Evolutionary conservation across 345 rosid species (phyloP).

Genomic region (Gossypium thurberi): DNA sequence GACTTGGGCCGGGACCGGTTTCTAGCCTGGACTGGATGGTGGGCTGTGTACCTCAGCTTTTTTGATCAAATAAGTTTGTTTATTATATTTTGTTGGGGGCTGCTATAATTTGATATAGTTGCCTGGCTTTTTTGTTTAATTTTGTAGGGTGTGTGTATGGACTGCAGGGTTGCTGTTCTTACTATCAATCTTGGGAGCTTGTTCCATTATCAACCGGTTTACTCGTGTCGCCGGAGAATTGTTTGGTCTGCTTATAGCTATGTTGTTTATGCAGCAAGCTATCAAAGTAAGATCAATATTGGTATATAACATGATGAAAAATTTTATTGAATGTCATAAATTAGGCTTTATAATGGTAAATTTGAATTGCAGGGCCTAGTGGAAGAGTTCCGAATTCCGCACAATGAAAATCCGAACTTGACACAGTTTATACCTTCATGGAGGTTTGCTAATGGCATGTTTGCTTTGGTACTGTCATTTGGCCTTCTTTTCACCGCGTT

Average conservation of each 20-base stretch:
- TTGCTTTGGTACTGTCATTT: constrained; percentile 79
- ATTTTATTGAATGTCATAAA: neutral
- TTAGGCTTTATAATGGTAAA: neutral
- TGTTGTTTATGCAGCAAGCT: constrained; percentile 98
- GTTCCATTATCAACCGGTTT: constrained; percentile 91
- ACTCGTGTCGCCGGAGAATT: constrained; percentile 92
- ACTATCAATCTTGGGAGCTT: constrained; percentile 82
- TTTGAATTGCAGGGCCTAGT: constrained; percentile 56
- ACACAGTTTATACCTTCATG: constrained; percentile 60
- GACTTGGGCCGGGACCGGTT: constrained; percentile 79
- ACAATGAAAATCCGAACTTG: constrained; percentile 45
- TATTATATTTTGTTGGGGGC: neutral
- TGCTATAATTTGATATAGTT: neutral
- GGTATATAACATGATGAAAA: neutral
- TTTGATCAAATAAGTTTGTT: neutral
- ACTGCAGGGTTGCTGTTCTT: constrained; percentile 76
- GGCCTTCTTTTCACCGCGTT: constrained; percentile 81
- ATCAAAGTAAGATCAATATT: constrained; percentile 48
- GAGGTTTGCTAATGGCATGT: constrained; percentile 98
- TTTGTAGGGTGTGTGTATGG: constrained; percentile 90
- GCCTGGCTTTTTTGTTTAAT: constrained; percentile 8
- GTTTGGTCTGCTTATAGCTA: constrained; percentile 95
- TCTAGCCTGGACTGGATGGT: constrained; percentile 96
- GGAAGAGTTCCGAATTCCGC: constrained; percentile 78
- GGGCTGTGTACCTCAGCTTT: constrained; percentile 6